These are phyloP conservation scores for Chamaenerion angustifolium DNA, from an alignment of 345 rosid species.

Conservation along the genomic window DNA sequence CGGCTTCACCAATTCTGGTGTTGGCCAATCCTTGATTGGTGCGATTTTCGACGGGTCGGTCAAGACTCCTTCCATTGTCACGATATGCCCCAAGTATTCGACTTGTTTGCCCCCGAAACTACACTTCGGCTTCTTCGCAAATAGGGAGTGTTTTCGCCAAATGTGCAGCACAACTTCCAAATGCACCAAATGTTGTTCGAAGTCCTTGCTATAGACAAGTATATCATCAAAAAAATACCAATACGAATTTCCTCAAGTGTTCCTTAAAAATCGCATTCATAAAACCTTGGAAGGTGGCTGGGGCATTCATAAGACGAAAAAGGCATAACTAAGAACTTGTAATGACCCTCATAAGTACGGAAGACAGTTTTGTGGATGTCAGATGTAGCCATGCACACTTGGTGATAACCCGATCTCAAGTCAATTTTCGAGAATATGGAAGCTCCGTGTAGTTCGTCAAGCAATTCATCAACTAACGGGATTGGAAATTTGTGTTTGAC, in stretches of 20 bases:
- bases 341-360: too few relatives aligned
- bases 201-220: not conserved
- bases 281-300: constrained; percentile 1
- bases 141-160: not conserved
- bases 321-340: too few relatives aligned
- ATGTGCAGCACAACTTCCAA: not conserved
- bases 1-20: too few relatives aligned
- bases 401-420: constrained; percentile 1
- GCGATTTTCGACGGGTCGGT: not conserved
- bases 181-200: not conserved
- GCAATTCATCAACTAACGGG: not conserved
- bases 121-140: not conserved
- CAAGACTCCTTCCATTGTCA: not conserved
- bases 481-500: constrained; percentile 2
- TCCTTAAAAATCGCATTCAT: too few relatives aligned
- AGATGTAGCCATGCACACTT: not conserved
- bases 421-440: not conserved
- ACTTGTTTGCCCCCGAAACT: not conserved
- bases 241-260: not conserved
- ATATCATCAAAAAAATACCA: constrained; percentile 1
- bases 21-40: not conserved
- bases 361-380: not conserved
- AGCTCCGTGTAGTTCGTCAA: constrained; percentile 1
- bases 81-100: not conserved
- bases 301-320: constrained; percentile 1